A percentile compares a stretch with the other conserved stretches of the same genome.
Conservation (phyloP, 2,329 filamentous ascomycete genomes). For the Aspergillus vadensis region DNA sequence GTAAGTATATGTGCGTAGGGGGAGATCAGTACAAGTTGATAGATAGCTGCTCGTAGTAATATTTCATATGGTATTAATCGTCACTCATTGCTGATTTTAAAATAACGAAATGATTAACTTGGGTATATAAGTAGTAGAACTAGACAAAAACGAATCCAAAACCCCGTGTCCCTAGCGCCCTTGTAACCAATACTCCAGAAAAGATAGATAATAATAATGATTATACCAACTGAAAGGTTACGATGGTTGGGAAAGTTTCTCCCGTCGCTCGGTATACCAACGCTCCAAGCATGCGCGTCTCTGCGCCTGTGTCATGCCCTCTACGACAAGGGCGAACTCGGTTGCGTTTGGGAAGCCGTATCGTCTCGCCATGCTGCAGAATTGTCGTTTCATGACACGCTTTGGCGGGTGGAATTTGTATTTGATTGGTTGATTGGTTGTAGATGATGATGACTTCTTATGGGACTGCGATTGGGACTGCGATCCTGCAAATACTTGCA, state of each 20-base stretch:
- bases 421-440: slow-evolving; percentile 46
- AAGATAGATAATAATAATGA: too few relatives aligned
- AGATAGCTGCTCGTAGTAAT: too few relatives aligned
- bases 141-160: too few relatives aligned
- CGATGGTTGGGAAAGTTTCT: slow-evolving; percentile 34
- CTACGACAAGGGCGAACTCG: slow-evolving; percentile 87
- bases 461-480: slow-evolving; percentile 15
- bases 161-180: too few relatives aligned
- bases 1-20: too few relatives aligned
- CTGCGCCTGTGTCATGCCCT: slow-evolving; percentile 84
- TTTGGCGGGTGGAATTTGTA: slow-evolving; percentile 72
- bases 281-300: slow-evolving; percentile 73
- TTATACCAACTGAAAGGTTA: too few relatives aligned
- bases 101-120: too few relatives aligned
- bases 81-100: too few relatives aligned
- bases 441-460: neutral
- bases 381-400: slow-evolving; percentile 76
- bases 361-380: slow-evolving; percentile 82
- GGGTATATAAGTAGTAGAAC: too few relatives aligned
- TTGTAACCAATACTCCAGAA: too few relatives aligned
- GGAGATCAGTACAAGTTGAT: too few relatives aligned
- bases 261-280: slow-evolving; percentile 73
- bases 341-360: slow-evolving; percentile 75
- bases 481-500: slow-evolving; percentile 38
- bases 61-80: too few relatives aligned